Percentiles rank a stretch among this genome's conserved stretches.
Evolutionary conservation across 495 filamentous ascomycete genomes (phyloP).

Genomic region (Alectoria sarmentosa): DNA sequence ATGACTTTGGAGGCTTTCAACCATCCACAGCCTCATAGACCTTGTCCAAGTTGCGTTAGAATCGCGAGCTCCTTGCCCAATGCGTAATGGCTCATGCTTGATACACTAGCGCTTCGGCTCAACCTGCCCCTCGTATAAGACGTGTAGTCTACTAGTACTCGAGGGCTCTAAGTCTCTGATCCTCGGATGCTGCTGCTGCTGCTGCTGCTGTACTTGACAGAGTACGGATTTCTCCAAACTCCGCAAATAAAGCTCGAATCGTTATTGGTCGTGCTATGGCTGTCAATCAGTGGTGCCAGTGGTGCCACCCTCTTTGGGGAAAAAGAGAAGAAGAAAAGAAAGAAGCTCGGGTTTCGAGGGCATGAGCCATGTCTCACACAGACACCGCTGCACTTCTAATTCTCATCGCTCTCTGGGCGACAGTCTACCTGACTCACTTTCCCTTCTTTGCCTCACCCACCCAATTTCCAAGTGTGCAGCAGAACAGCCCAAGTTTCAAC

Average conservation of each 20-base stretch:
- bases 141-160: no score
- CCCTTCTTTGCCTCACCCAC: constrained; percentile 3
- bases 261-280: neutral
- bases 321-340: no score
- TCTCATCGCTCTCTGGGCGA: neutral
- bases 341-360: neutral
- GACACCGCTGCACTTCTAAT: constrained; percentile 11
- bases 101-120: no score
- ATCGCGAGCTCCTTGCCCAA: neutral
- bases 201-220: neutral
- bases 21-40: neutral
- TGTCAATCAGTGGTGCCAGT: neutral
- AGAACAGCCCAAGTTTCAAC: constrained; percentile 6
- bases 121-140: no score
- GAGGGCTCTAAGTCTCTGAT: no score
- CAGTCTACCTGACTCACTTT: constrained; percentile 2
- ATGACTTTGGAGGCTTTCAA: neutral
- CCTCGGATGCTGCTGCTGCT: no score
- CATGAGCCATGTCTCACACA: constrained; percentile 1
- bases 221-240: neutral
- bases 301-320: neutral
- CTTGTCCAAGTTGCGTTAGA: neutral
- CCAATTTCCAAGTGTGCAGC: neutral
- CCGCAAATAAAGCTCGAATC: neutral
- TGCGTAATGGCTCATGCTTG: neutral